These are phyloP conservation scores for Saprolegnia diclina DNA, from an alignment of 352 stramenopile species.

Conservation along the genomic window DNA sequence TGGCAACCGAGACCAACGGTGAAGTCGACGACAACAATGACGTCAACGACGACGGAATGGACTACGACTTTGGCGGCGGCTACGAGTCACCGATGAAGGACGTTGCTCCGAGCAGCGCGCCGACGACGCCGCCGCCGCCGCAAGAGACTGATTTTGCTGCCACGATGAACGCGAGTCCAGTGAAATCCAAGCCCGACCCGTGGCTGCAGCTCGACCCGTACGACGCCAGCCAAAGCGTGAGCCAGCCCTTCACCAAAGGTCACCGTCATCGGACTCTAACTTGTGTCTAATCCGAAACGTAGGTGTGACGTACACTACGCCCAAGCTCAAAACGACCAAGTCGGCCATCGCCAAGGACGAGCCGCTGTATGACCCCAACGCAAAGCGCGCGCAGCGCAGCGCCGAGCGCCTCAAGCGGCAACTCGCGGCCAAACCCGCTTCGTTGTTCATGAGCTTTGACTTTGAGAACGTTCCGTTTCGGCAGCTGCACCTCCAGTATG, in stretches of 20 bases:
- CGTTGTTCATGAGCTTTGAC: slow-evolving; percentile 5
- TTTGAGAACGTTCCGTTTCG: background rate
- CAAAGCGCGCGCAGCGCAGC: slow-evolving; percentile 36
- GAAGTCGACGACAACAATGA: no score
- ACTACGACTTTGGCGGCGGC: background rate
- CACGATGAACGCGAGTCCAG: background rate
- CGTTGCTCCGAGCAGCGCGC: background rate
- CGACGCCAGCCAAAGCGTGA: slow-evolving; percentile 56
- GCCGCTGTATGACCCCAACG: slow-evolving; percentile 23
- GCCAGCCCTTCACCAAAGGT: slow-evolving; percentile 69
- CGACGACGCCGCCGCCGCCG: background rate
- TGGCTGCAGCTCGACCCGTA: slow-evolving; percentile 72
- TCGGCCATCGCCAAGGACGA: slow-evolving; percentile 37
- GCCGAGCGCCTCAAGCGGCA: slow-evolving; percentile 18
- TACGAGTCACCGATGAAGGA: background rate
- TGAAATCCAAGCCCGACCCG: slow-evolving; percentile 44
- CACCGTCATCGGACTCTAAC: background rate
- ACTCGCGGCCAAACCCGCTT: slow-evolving; percentile 10
- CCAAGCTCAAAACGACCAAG: slow-evolving; percentile 28
- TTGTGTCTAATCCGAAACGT: background rate
- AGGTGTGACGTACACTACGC: slow-evolving; percentile 46
- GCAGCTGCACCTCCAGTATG: background rate
- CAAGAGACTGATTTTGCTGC: background rate
- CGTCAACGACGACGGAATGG: background rate
- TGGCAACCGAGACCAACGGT: background rate